Base-by-base conservation (phyloP, 2,329 filamentous ascomycete genomes). In the Triangularia verruculosa region DNA sequence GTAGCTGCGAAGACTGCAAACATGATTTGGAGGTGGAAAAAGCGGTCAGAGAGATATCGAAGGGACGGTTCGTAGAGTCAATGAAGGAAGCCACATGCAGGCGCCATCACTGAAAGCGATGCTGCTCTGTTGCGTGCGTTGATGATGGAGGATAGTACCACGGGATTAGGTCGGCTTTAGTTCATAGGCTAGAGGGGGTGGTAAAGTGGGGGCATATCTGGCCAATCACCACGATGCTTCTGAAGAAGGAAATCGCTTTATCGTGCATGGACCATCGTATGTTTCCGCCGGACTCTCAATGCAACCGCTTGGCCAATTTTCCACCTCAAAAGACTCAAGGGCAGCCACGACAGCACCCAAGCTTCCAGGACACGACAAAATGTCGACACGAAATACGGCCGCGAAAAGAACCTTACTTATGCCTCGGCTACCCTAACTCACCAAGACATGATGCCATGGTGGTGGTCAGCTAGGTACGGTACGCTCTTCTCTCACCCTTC, bases 181-280 rank as follows among this genome's bases (percentile, higher is more conserved):
- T n/a, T n/a, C n/a, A n/a, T n/a, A n/a, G 24, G 47, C 47, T 30
- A 15, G 32, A 34, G 60, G 28, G 24, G 22, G n/a, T n/a, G n/a
- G n/a, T n/a, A 47, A 8, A 15, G 15, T 32, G 24, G 30, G 15
- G 57, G 6, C n/a, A 1, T 9, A 15, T 55, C n/a, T 4, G 20
- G 22, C 62, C 58, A 64, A 64, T 64, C 53, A 58, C 11, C 15
- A 12, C 39, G 24, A 9, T 20, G 9, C 58, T 61, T 57, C 62
- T 59, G 25, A 61, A 58, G 61, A 53, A 51, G 55, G 62, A 64
- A 63, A 54, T 28, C 51, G 22, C 25, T 17, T 7, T 54, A 54
- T 54, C 51, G 51, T 54, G 15, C 39, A 43, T 52, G 32, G 57
- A 39, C 25, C 57, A 51, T 59, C 57, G 34, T 59, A 59, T 28